A percentile compares a stretch with the other conserved stretches of the same genome.
phyloP scores from a whole-genome alignment of 2,329 filamentous ascomycete genomes.

The Diaporthe eres region DNA sequence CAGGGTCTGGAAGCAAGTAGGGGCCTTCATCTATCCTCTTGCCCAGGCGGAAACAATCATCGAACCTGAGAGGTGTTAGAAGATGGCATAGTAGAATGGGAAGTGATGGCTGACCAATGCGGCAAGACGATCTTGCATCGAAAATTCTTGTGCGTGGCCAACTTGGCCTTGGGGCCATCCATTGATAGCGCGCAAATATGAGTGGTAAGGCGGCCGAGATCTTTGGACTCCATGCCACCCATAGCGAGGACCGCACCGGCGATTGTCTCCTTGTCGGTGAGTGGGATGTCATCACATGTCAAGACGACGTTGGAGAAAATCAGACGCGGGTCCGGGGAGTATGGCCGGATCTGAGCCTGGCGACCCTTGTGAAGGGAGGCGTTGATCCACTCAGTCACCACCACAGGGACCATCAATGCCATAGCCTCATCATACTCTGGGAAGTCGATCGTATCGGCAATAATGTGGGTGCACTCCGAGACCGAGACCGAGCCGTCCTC shows the following conservation, averaged over 20 bases:
- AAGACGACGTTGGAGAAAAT: slow-evolving; percentile 90
- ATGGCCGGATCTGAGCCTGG: slow-evolving; percentile 83
- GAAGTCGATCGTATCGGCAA: slow-evolving; percentile 88
- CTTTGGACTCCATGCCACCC: slow-evolving; percentile 84
- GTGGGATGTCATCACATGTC: slow-evolving; percentile 86
- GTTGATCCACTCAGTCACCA: slow-evolving; percentile 85
- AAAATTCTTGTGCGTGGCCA: slow-evolving; percentile 74
- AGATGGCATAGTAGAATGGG: not conserved
- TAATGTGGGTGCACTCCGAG: slow-evolving; percentile 66
- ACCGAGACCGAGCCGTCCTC: slow-evolving; percentile 65
- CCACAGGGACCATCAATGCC: slow-evolving; percentile 85
- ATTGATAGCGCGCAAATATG: slow-evolving; percentile 88
- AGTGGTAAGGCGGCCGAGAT: slow-evolving; percentile 81
- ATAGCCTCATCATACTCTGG: slow-evolving; percentile 84
- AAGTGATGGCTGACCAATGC: slow-evolving; percentile 77
- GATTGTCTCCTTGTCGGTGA: slow-evolving; percentile 91
- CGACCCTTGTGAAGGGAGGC: slow-evolving; percentile 78
- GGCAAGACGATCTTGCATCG: slow-evolving; percentile 89
- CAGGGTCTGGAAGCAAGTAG: slow-evolving; percentile 88
- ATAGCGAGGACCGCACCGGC: slow-evolving; percentile 90
- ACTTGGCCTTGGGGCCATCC: slow-evolving; percentile 79
- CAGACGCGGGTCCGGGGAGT: slow-evolving; percentile 90
- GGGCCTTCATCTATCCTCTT: slow-evolving; percentile 91
- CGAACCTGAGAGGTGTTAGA: slow-evolving; percentile 75
- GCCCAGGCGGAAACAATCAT: slow-evolving; percentile 94